These are phyloP conservation scores for Moniliophthora roreri DNA, from an alignment of 1,284 basidiomycete genomes.

Conservation along the genomic window DNA sequence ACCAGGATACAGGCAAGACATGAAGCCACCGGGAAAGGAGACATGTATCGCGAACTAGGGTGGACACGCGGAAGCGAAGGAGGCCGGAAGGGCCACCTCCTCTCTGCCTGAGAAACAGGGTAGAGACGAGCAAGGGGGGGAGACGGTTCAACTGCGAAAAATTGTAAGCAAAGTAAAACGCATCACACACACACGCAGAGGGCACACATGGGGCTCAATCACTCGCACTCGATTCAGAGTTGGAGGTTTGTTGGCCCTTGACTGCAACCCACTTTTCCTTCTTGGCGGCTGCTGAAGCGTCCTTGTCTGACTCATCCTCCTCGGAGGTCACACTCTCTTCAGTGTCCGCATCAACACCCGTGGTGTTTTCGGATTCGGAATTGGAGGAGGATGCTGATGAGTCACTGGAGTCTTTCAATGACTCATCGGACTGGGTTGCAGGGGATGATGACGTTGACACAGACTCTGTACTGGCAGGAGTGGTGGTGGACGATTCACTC, in stretches of 20 bases:
- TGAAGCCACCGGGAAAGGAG: too few species aligned
- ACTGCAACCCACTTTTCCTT: slow-evolving; percentile 78
- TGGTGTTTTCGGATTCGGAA: slow-evolving; percentile 58
- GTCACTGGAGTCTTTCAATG: slow-evolving; percentile 12
- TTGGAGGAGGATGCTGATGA: slow-evolving; percentile 37
- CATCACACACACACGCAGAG: too few species aligned
- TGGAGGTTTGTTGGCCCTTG: slow-evolving; percentile 28
- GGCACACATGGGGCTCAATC: too few species aligned
- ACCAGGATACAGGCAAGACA: too few species aligned
- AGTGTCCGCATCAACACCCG: slow-evolving; percentile 66
- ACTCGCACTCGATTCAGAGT: too few species aligned
- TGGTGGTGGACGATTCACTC: slow-evolving; percentile 35
- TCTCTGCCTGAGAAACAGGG: too few species aligned
- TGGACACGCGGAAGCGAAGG: too few species aligned
- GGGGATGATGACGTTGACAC: slow-evolving; percentile 31
- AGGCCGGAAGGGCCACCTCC: too few species aligned
- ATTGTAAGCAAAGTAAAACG: too few species aligned
- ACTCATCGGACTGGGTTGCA: slow-evolving; percentile 24
- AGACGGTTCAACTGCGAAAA: too few species aligned
- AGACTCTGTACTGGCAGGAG: slow-evolving; percentile 24
- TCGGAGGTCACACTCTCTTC: slow-evolving; percentile 76
- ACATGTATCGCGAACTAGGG: too few species aligned
- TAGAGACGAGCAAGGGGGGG: too few species aligned
- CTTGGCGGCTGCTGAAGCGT: slow-evolving; percentile 33
- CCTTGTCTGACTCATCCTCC: slow-evolving; percentile 59